Evolutionary conservation across 768 basidiomycete species (phyloP), one percentile per base, ranked within the genome.

Genomic region (Mycena amicta): DNA sequence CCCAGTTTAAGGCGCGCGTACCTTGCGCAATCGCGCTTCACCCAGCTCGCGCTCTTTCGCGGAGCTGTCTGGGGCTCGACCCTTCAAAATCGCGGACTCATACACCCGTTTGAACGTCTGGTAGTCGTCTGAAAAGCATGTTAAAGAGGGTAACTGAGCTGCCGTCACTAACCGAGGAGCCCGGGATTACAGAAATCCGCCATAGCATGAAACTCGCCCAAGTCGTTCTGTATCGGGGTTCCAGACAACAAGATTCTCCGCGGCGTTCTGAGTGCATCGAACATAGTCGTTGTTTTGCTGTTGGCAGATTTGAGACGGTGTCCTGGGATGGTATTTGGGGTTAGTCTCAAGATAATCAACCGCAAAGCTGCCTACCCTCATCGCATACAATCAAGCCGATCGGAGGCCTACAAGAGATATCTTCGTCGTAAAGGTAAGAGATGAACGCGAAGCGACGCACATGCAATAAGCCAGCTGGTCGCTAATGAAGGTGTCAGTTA

Each of bases 131-230:
- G 59, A 0, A 39, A 31, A 23, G 33, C 51, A 53, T 64, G 50
- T 51, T 22, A 25, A 18, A 28, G 20, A 31, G 64, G 23, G 52
- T 51, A 31, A 5, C 13, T 50, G 31, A 46, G 41, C 56, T 47
- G 26, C 55, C 41, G 12, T 13, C 16, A 68, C 71, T 30, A 60
- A 92, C 92, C 92, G 27, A 98, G 80, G 22, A 98, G 71, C 22
- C 92, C 91, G 26, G 97, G 96, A 70, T 97, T 98, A 71, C 93
- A 92, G 70, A 98, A 98, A 57, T 97, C 88, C 28, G 89, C 88
- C 96, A 98, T 98, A 3, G 94, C 84, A 72, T 97, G 96, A 68
- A 96, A 96, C 72, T 99, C 97, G 61, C 89, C 79, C 27, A 99
- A 74, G 70, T 98, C 93, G 72, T 99, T 99, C 71, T 98, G 97